Conservation (phyloP, 768 basidiomycete genomes). For the Tulasnella sp. region DNA sequence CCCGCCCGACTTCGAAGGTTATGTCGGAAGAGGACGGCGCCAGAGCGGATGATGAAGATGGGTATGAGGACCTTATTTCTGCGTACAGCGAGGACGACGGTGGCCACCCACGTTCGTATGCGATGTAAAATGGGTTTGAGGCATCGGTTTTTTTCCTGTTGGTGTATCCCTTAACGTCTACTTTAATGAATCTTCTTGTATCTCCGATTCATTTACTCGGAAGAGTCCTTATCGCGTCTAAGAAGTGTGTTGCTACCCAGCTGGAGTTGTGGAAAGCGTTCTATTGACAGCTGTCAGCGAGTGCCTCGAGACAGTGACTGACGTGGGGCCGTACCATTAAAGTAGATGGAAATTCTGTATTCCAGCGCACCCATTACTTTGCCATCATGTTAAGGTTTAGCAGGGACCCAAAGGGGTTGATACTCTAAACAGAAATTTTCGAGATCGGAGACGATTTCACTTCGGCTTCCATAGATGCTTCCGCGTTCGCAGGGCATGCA, state of each 20-base stretch:
- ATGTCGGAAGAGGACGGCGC: constrained; percentile 23
- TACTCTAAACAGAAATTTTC: too few species aligned
- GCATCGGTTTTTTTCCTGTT: not conserved
- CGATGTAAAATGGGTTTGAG: not conserved
- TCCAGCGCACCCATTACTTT: too few species aligned
- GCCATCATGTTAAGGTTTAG: too few species aligned
- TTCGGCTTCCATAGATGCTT: too few species aligned
- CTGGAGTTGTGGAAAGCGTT: not conserved
- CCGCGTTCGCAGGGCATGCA: too few species aligned
- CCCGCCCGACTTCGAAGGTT: not conserved
- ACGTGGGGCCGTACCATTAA: too few species aligned
- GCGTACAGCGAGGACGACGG: constrained; percentile 22
- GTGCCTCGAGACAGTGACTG: not conserved
- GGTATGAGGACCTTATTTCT: constrained; percentile 18
- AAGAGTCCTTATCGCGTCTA: not conserved
- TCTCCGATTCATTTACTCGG: not conserved
- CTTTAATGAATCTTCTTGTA: not conserved
- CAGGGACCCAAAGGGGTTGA: too few species aligned
- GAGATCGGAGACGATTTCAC: too few species aligned
- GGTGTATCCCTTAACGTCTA: not conserved
- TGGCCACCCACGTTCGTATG: not conserved
- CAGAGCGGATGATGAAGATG: constrained; percentile 22
- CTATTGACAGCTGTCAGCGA: not conserved
- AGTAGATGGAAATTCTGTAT: not conserved
- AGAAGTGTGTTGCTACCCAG: not conserved